These are phyloP conservation scores for Starmerella vaccinii DNA, from an alignment of 805 yeast species.

Conservation along the genomic window DNA sequence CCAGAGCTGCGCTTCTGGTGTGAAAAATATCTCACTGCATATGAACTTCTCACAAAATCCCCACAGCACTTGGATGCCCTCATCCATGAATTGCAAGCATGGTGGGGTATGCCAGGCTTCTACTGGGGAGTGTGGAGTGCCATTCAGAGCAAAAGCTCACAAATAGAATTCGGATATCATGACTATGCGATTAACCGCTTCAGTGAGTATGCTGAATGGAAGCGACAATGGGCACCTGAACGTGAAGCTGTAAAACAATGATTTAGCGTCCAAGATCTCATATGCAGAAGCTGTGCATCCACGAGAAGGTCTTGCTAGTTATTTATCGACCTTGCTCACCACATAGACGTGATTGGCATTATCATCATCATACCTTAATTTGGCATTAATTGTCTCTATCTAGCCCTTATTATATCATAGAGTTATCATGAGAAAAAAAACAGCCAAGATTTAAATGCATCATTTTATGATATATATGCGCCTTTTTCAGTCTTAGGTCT, in stretches of 20 bases:
- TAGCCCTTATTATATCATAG: neutral
- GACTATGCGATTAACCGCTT: slow-evolving; percentile 50
- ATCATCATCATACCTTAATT: neutral
- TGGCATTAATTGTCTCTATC: neutral
- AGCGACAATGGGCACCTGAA: slow-evolving; percentile 11
- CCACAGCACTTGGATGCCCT: slow-evolving; percentile 35
- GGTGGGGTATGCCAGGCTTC: slow-evolving; percentile 72
- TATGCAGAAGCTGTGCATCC: no score
- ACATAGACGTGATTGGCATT: neutral
- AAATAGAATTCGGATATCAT: slow-evolving; percentile 62
- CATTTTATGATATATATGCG: neutral
- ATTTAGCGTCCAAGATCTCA: no score
- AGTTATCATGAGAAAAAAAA: neutral
- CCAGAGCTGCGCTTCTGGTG: slow-evolving; percentile 48
- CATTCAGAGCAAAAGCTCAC: slow-evolving; percentile 57
- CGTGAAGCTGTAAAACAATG: neutral
- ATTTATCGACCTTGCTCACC: no score
- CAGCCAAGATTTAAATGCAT: neutral
- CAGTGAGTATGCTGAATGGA: slow-evolving; percentile 65
- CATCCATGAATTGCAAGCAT: slow-evolving; percentile 46
- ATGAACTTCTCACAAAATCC: slow-evolving; percentile 17
- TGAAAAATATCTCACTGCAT: slow-evolving; percentile 41
- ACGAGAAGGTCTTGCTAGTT: no score
- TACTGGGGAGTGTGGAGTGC: slow-evolving; percentile 83
- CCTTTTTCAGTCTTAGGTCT: neutral